Base-by-base conservation (phyloP, 2,329 filamentous ascomycete species). In the Neocucurbitaria cava region DNA sequence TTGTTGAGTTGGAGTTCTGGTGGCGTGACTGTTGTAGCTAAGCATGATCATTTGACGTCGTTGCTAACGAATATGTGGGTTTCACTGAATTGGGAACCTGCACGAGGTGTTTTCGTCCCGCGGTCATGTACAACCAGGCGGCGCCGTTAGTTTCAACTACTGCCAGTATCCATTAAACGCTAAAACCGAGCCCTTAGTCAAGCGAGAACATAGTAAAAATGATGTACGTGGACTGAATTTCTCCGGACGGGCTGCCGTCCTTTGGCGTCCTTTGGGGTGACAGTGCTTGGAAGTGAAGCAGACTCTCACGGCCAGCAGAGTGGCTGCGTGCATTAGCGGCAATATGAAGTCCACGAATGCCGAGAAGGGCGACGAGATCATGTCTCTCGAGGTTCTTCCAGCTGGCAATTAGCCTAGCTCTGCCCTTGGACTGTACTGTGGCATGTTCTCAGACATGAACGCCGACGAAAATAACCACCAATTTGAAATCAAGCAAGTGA, bases 61-160 rank as follows among this genome's bases (percentile, higher is more conserved):
- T n/a, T 35, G 13, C 31, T 8, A 35, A 35, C 15, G 13, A 13
- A 35, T 6, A 15, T 17, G 31, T 17, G 31, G 31, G 15, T 6
- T n/a, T 15, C 15, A 35, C 31, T 35, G 31, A 35, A 8, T 10
- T 17, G 5, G 10, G 13, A 35, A 17, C 15, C 31, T 53, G 31
- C 18, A 49, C 30, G 23, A 23, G 26, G 9, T 9, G 35, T 49
- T 46, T 49, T 54, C 36, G 51, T 33, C 38, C 39, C 10, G 24
- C 17, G 18, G 24, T 46, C 48, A 38, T 55, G 48, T 52, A 33
- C 17, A 17, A 43, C 41, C n/a, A n/a, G n/a, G 28, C 45, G 39
- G 30, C 36, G 24, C 26, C 42, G 15, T 44, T n/a, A 15, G 48
- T 31, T 33, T 23, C 20, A 35, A 38, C 33, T 36, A 39, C 18